Conservation (phyloP, 495 filamentous ascomycete genomes). For the Neurospora pannonica region DNA sequence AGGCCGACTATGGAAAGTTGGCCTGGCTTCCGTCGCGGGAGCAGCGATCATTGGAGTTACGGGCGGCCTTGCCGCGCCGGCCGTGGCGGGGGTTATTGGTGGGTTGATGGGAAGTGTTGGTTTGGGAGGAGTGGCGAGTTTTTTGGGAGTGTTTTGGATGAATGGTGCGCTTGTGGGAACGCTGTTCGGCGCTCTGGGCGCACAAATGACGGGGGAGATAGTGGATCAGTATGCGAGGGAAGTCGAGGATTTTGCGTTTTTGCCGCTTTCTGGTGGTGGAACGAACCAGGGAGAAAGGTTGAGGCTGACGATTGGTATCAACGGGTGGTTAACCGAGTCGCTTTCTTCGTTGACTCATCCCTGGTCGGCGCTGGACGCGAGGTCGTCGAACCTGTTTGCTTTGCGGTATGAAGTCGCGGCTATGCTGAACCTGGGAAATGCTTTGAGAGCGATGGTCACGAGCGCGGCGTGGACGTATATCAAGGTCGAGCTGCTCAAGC, state of each 20-base stretch:
- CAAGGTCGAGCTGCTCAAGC: constrained; percentile 60
- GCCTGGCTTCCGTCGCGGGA: constrained; percentile 76
- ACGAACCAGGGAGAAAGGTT: constrained; percentile 30
- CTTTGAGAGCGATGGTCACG: constrained; percentile 55
- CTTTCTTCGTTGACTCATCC: constrained; percentile 58
- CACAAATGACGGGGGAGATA: constrained; percentile 74
- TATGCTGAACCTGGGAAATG: constrained; percentile 64
- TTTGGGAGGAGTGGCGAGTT: constrained; percentile 73
- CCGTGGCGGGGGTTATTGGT: constrained; percentile 84
- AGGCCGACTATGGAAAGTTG: constrained; percentile 73
- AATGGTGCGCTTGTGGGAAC: constrained; percentile 75
- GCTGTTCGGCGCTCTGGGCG: constrained; percentile 82
- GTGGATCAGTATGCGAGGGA: constrained; percentile 78
- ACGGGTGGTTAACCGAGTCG: constrained; percentile 50
- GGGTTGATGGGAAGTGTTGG: constrained; percentile 77
- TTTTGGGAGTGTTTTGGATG: constrained; percentile 72
- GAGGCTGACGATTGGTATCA: constrained; percentile 73
- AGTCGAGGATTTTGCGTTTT: constrained; percentile 79
- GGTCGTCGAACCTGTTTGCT: constrained; percentile 67
- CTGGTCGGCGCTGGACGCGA: constrained; percentile 58
- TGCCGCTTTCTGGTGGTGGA: constrained; percentile 51
- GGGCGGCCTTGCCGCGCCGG: constrained; percentile 75
- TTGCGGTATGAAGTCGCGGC: constrained; percentile 70
- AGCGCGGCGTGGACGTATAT: constrained; percentile 64
- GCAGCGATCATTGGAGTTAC: constrained; percentile 82